These are phyloP conservation scores for Celoporthe dispersa DNA, from an alignment of 2,329 filamentous ascomycete species.

Conservation along the genomic window DNA sequence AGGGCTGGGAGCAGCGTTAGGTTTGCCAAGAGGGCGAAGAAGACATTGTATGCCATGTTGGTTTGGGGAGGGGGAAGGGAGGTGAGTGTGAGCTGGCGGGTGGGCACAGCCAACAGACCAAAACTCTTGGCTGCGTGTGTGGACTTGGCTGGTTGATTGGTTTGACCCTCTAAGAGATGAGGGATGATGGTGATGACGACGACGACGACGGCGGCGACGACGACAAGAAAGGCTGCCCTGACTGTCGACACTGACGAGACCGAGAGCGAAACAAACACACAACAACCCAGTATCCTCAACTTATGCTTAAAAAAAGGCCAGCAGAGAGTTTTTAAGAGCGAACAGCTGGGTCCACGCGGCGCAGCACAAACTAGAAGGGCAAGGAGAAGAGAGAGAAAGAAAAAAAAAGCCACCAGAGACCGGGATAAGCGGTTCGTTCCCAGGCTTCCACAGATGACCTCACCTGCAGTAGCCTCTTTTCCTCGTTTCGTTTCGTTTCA, in stretches of 20 bases:
- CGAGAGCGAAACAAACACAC: background rate
- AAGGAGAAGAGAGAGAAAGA: background rate
- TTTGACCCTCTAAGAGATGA: too few relatives aligned
- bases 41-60: background rate
- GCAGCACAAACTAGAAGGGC: background rate
- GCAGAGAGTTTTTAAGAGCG: too few relatives aligned
- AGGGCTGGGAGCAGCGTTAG: background rate
- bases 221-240: background rate
- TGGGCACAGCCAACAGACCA: background rate
- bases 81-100: background rate
- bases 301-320: too few relatives aligned
- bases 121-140: background rate
- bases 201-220: too few relatives aligned
- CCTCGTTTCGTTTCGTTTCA: background rate
- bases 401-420: too few relatives aligned
- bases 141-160: background rate
- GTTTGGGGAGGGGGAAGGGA: background rate
- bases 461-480: background rate
- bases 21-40: conserved; percentile 4
- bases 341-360: too few relatives aligned
- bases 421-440: too few relatives aligned
- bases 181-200: too few relatives aligned
- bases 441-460: background rate
- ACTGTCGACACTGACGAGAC: background rate
- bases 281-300: too few relatives aligned